phyloP scores from a whole-genome alignment of 2,329 filamentous ascomycete species.

The Sporothrix pseudoabietina region DNA sequence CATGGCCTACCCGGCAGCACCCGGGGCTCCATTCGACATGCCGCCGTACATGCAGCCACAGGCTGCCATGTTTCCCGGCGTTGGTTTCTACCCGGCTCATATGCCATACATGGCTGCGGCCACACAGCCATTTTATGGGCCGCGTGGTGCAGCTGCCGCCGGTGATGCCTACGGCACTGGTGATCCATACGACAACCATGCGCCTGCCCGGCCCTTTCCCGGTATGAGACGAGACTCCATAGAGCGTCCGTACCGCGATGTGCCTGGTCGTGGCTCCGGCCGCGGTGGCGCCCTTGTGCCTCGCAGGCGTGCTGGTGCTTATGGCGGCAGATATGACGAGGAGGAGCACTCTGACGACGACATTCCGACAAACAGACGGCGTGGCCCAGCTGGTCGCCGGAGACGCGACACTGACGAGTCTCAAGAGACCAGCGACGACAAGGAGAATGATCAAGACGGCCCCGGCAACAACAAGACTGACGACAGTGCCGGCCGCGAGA shows the following conservation, averaged over 20 bases:
- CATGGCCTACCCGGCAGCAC: not conserved
- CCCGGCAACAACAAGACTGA: not conserved
- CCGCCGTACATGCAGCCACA: constrained; percentile 20
- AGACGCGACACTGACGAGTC: constrained; percentile 6
- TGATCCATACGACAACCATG: constrained; percentile 10
- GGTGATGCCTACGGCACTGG: constrained; percentile 2
- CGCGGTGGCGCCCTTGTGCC: not conserved
- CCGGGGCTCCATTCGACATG: constrained; percentile 20
- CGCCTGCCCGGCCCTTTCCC: not conserved
- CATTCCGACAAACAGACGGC: not conserved
- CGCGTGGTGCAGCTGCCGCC: not conserved
- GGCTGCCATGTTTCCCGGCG: constrained; percentile 24
- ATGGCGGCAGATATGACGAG: constrained; percentile 1
- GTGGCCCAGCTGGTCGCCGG: no score
- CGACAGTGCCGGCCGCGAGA: not conserved
- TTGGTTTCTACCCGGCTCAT: constrained; percentile 27
- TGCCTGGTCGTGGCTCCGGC: not conserved
- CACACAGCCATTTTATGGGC: constrained; percentile 4
- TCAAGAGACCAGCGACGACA: not conserved
- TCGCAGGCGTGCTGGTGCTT: constrained; percentile 1
- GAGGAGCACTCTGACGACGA: not conserved
- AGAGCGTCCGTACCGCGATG: constrained; percentile 1
- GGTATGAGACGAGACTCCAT: not conserved
- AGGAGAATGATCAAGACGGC: not conserved
- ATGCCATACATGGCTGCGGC: constrained; percentile 15